A percentile compares a stretch with the other conserved stretches of the same genome.
Conservation (phyloP, 2,329 filamentous ascomycete genomes). For the Sclerotinia subarctica region DNA sequence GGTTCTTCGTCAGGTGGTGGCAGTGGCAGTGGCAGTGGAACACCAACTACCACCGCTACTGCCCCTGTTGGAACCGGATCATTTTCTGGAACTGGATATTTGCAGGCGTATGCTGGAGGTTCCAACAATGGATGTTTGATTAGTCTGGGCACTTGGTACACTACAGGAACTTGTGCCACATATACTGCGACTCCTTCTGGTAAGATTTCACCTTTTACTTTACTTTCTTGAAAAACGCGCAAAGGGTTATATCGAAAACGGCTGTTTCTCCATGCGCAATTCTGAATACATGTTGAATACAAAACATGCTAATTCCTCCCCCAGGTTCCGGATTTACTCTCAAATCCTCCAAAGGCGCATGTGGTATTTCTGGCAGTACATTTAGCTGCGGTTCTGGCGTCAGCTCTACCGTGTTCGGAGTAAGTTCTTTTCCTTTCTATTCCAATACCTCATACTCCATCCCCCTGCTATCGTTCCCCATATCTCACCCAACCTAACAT, state of each 20-base stretch:
- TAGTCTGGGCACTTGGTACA: constrained; percentile 64
- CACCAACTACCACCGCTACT: constrained; percentile 41
- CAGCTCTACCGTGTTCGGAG: constrained; percentile 40
- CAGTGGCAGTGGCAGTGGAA: constrained; percentile 38
- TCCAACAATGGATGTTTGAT: constrained; percentile 63
- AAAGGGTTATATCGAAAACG: no score
- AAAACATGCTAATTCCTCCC: no score
- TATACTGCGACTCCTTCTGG: constrained; percentile 54
- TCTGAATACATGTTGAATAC: background rate
- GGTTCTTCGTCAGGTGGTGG: constrained; percentile 25
- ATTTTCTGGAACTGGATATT: constrained; percentile 54
- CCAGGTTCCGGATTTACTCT: constrained; percentile 44
- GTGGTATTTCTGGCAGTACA: constrained; percentile 51
- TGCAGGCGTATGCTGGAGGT: constrained; percentile 53
- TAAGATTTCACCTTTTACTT: constrained; percentile 38
- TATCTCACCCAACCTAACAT: background rate
- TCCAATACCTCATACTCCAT: background rate
- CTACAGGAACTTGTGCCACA: constrained; percentile 63
- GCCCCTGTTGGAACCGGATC: constrained; percentile 37
- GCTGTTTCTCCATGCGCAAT: no score
- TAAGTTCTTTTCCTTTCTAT: constrained; percentile 27
- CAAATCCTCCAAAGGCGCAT: constrained; percentile 56
- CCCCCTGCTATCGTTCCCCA: background rate
- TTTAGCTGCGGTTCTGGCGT: constrained; percentile 55
- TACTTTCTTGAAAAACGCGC: background rate